phyloP scores from a whole-genome alignment of 1,139 yeast species.

The Torulaspora pretoriensis region DNA sequence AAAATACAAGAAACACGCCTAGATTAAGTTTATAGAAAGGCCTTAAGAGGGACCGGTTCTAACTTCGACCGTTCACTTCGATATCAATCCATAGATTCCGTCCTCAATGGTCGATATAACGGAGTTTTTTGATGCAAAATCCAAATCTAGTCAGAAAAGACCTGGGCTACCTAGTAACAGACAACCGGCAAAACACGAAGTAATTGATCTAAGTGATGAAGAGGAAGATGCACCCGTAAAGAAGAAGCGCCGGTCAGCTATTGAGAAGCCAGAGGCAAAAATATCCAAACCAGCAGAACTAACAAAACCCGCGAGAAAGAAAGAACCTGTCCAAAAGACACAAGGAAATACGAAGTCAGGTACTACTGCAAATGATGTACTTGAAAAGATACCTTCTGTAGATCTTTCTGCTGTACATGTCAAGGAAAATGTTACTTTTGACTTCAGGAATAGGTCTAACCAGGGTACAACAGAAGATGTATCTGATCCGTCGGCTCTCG shows the following conservation, averaged over 20 bases:
- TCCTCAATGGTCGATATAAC: slow-evolving; percentile 42
- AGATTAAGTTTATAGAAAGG: neutral
- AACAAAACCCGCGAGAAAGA: neutral
- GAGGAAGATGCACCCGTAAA: slow-evolving; percentile 9
- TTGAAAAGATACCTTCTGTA: slow-evolving; percentile 33
- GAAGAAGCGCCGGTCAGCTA: slow-evolving; percentile 11
- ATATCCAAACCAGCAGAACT: slow-evolving; percentile 1
- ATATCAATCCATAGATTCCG: no score
- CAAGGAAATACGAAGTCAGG: neutral
- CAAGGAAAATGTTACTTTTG: slow-evolving; percentile 31
- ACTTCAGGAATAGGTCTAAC: slow-evolving; percentile 21
- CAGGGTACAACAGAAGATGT: slow-evolving; percentile 14
- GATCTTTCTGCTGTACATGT: slow-evolving; percentile 33
- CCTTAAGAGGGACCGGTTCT: neutral
- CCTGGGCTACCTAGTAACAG: neutral
- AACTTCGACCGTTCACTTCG: neutral
- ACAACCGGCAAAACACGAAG: slow-evolving; percentile 19
- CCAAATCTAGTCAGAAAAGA: slow-evolving; percentile 16
- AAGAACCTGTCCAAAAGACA: neutral
- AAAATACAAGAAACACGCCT: neutral
- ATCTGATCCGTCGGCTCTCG: slow-evolving; percentile 15
- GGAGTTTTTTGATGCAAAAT: slow-evolving; percentile 34
- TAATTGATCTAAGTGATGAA: slow-evolving; percentile 28
- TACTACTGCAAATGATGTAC: slow-evolving; percentile 32
- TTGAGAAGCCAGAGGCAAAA: slow-evolving; percentile 5